phyloP scores from a whole-genome alignment of 2,329 filamentous ascomycete species.

The Emmonsiellopsis sp. region DNA sequence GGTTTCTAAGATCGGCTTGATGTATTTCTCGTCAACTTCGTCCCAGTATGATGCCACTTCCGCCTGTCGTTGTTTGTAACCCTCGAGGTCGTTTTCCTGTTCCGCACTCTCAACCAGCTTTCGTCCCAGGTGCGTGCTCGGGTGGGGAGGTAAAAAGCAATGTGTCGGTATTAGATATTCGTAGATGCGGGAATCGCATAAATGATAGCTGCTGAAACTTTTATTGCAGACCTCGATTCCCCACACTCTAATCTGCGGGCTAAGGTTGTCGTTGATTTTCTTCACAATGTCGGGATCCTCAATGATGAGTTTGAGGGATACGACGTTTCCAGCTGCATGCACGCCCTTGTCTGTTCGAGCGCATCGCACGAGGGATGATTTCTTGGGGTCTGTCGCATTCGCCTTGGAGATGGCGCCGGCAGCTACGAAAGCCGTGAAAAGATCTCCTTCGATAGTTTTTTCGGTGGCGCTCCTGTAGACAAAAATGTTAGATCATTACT shows the following conservation, averaged over 20 bases:
- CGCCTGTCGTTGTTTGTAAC: slow-evolving; percentile 57
- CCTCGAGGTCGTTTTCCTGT: slow-evolving; percentile 61
- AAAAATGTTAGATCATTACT: slow-evolving; percentile 3
- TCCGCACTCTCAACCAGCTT: slow-evolving; percentile 71
- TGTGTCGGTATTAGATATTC: slow-evolving; percentile 95
- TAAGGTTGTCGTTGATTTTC: slow-evolving; percentile 81
- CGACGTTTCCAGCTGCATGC: slow-evolving; percentile 89
- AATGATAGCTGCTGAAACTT: slow-evolving; percentile 87
- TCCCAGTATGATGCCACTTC: slow-evolving; percentile 79
- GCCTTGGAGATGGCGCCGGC: slow-evolving; percentile 93
- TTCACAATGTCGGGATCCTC: slow-evolving; percentile 80
- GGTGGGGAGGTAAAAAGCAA: slow-evolving; percentile 84
- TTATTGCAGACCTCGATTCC: slow-evolving; percentile 83
- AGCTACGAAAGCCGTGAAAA: slow-evolving; percentile 84
- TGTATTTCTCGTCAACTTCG: slow-evolving; percentile 67
- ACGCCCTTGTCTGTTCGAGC: slow-evolving; percentile 96
- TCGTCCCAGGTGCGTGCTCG: slow-evolving; percentile 73
- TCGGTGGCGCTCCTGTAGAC: slow-evolving; percentile 45
- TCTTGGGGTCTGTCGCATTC: slow-evolving; percentile 93
- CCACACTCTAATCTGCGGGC: slow-evolving; percentile 88
- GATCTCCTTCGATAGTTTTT: slow-evolving; percentile 90
- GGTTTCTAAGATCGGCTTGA: slow-evolving; percentile 55
- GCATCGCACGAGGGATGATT: slow-evolving; percentile 87
- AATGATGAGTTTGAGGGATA: slow-evolving; percentile 90
- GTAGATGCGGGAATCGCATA: slow-evolving; percentile 92